These are phyloP conservation scores for Tephrocybe sp. DNA, from an alignment of 768 basidiomycete genomes.

Conservation along the genomic window DNA sequence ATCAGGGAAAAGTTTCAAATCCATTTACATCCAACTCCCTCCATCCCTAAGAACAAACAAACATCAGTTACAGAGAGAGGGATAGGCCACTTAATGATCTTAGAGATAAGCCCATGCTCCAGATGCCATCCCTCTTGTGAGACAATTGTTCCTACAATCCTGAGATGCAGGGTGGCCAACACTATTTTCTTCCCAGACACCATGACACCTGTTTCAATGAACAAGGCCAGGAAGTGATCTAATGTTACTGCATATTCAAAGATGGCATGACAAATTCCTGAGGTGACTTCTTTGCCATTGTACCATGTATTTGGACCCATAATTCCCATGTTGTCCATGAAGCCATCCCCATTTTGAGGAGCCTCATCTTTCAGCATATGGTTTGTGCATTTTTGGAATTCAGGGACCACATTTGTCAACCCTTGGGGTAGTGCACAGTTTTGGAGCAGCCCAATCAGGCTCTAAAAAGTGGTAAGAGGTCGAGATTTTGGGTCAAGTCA, in stretches of 20 bases:
- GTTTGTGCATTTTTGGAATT: conserved; percentile 26
- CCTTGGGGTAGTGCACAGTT: conserved; percentile 32
- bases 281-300: conserved; percentile 11
- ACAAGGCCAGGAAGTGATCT: background rate
- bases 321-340: conserved; percentile 21
- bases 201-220: background rate
- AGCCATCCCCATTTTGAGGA: conserved; percentile 12
- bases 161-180: background rate
- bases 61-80: conserved; percentile 17
- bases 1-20: conserved; percentile 23
- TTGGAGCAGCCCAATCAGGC: conserved; percentile 21
- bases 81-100: conserved; percentile 28
- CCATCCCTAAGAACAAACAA: conserved; percentile 24
- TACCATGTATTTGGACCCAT: conserved; percentile 19
- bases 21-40: conserved; percentile 23
- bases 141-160: conserved; percentile 15
- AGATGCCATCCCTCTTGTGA: conserved; percentile 32
- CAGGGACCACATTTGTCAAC: conserved; percentile 30
- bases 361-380: conserved; percentile 18
- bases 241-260: conserved; percentile 19
- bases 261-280: conserved; percentile 20
- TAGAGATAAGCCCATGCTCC: conserved; percentile 19
- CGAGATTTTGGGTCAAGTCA: conserved; percentile 23
- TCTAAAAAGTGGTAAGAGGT: conserved; percentile 34
- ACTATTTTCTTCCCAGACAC: background rate